A percentile compares a stretch with the other conserved stretches of the same genome.
Evolutionary conservation across 306 rosid genomes (phyloP).

Genomic region (peach (Prunus persica)): Prunus_persica_NCBIv2 NC_034015.1:3008001-3008500

Average conservation of each 20-base stretch:
- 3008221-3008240: slow-evolving; percentile 36
- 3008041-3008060: background rate
- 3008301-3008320: slow-evolving; percentile 19
- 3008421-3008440: no score
- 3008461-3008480: no score
- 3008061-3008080: slow-evolving; percentile 41
- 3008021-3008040: slow-evolving; percentile 38
- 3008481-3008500: no score
- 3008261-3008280: slow-evolving; percentile 40
- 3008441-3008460: no score
- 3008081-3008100: slow-evolving; percentile 43
- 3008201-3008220: slow-evolving; percentile 55
- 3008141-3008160: slow-evolving; percentile 54
- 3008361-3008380: background rate
- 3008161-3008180: slow-evolving; percentile 55
- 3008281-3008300: slow-evolving; percentile 46
- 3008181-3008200: slow-evolving; percentile 36
- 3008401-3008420: background rate
- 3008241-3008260: slow-evolving; percentile 32
- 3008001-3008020: slow-evolving; percentile 41
- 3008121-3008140: slow-evolving; percentile 38
- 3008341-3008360: background rate
- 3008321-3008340: background rate
- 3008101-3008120: slow-evolving; percentile 39
- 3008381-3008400: background rate